phyloP scores from a whole-genome alignment of 495 filamentous ascomycete species.

The Neurospora sp. region DNA sequence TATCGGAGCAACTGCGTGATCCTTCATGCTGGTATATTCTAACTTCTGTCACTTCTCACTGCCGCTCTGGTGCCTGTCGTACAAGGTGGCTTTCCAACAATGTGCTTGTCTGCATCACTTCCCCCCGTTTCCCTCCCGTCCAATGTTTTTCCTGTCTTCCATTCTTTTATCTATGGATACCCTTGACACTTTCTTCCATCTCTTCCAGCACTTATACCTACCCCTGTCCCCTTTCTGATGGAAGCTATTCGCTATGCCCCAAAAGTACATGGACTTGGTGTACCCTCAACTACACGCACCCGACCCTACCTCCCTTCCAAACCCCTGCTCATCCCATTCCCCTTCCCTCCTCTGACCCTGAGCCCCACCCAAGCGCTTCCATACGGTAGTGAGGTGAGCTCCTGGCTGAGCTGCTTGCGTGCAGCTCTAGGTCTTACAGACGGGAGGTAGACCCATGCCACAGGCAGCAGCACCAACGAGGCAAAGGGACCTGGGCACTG shows the following conservation, averaged over 20 bases:
- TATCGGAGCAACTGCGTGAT: neutral
- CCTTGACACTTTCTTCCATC: neutral
- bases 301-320: neutral
- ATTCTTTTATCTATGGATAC: neutral
- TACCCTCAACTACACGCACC: neutral
- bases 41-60: neutral
- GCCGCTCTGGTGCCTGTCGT: neutral
- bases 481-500: neutral
- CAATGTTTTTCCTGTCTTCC: neutral
- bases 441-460: neutral
- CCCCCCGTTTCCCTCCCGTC: neutral
- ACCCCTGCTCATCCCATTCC: neutral
- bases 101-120: neutral
- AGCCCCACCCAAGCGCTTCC: constrained; percentile 23
- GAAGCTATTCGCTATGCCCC: neutral
- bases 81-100: neutral
- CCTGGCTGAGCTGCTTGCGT: neutral
- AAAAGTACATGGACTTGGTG: neutral
- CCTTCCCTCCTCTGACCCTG: neutral
- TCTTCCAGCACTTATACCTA: neutral
- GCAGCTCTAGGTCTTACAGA: neutral
- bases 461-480: neutral
- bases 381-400: neutral
- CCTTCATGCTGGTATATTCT: neutral
- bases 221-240: neutral